A percentile compares a stretch with the other conserved stretches of the same genome.
Evolutionary conservation across 768 basidiomycete genomes (phyloP).

Genomic region (Fistulinella prunicolor): DNA sequence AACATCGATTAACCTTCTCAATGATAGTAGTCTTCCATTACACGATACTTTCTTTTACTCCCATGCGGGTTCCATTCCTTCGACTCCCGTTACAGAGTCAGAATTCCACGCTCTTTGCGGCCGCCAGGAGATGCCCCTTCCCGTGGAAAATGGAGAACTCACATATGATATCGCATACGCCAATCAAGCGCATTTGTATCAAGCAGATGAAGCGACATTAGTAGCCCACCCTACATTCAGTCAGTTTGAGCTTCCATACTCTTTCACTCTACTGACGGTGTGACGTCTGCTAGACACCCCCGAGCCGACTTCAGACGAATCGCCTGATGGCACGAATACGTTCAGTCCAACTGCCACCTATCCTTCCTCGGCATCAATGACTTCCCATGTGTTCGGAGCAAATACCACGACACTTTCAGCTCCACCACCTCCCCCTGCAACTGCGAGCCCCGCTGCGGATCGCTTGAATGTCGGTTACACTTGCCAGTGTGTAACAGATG

Average conservation of each 20-base stretch:
- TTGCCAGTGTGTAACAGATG: conserved; percentile 5
- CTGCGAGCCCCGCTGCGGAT: not conserved
- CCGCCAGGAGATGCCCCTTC: too few species aligned
- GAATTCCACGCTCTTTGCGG: too few species aligned
- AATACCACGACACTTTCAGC: too few species aligned
- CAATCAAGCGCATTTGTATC: not conserved
- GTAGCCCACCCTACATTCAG: not conserved
- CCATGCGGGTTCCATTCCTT: too few species aligned
- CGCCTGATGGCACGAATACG: too few species aligned
- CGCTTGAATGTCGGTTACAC: not conserved
- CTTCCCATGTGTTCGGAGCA: too few species aligned
- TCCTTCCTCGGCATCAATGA: not conserved
- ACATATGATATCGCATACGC: not conserved
- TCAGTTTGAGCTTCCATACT: not conserved
- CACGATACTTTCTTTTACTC: too few species aligned
- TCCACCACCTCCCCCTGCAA: not conserved
- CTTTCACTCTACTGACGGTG: not conserved
- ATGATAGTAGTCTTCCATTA: too few species aligned
- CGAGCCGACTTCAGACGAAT: not conserved
- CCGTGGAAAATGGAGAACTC: not conserved
- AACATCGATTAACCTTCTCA: too few species aligned
- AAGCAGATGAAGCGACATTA: not conserved
- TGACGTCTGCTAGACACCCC: not conserved
- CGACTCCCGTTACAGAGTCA: too few species aligned
- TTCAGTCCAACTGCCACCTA: not conserved